These are phyloP conservation scores for Geotrichum carabidarum DNA, from an alignment of 1,139 yeast genomes.

Conservation along the genomic window DNA sequence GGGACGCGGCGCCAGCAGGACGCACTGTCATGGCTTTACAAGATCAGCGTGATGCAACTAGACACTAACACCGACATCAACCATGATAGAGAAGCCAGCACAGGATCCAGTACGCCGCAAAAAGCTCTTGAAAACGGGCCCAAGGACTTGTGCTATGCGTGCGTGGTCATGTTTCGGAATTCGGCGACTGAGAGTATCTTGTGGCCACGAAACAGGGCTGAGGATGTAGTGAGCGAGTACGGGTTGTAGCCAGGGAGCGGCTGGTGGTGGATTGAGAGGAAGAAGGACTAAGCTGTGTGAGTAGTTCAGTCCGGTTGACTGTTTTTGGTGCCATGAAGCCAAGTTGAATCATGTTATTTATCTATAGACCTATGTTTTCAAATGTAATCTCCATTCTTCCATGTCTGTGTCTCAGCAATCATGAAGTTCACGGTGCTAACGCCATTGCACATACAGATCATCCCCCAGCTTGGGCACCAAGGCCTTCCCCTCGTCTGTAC, in stretches of 20 bases:
- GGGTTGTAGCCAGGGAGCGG: neutral
- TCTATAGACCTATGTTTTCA: no score
- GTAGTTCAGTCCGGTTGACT: no score
- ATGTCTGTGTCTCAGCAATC: no score
- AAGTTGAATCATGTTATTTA: no score
- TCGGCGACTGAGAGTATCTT: conserved; percentile 21
- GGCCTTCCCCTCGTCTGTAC: no score
- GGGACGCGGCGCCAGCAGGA: conserved; percentile 38
- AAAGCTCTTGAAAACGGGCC: conserved; percentile 10
- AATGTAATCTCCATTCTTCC: no score
- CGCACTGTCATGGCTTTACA: conserved; percentile 64
- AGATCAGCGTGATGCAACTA: conserved; percentile 63
- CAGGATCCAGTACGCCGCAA: neutral
- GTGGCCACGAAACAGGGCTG: conserved; percentile 20
- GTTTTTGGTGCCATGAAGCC: no score
- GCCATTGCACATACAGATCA: no score
- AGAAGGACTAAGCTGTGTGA: no score
- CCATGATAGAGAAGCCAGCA: neutral
- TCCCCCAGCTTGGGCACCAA: no score
- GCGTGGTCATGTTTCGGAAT: conserved; percentile 52
- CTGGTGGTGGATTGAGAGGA: no score
- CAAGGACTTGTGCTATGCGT: conserved; percentile 65
- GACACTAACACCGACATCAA: conserved; percentile 29
- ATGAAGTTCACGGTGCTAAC: no score
- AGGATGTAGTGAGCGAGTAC: neutral